Conservation (phyloP, 192 early-diverging fungal genomes). For the Dimargaris verticillata region DNA sequence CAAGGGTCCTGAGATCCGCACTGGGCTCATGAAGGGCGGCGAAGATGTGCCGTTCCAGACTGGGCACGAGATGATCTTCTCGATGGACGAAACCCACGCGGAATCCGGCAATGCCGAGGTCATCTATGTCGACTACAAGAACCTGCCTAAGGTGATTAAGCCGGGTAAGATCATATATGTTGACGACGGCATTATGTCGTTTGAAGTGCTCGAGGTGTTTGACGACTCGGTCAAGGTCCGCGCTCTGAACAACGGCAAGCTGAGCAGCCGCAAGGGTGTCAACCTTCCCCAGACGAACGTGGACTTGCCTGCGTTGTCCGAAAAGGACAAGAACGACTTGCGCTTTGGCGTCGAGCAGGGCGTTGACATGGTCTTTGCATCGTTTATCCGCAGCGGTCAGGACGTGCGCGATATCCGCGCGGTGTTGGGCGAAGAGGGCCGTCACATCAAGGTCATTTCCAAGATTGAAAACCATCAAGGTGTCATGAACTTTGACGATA, state of each 20-base stretch:
- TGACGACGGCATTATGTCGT: constrained; percentile 92
- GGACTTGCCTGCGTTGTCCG: constrained; percentile 87
- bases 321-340: constrained; percentile 84
- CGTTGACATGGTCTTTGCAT: constrained; percentile 91
- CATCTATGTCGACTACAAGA: constrained; percentile 70
- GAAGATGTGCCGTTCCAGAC: constrained; percentile 50
- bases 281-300: constrained; percentile 84
- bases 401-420: constrained; percentile 81
- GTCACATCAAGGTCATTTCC: constrained; percentile 83
- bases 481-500: constrained; percentile 97
- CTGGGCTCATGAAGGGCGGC: constrained; percentile 60
- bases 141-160: constrained; percentile 56
- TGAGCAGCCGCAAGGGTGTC: constrained; percentile 88
- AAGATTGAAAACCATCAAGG: constrained; percentile 99
- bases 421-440: constrained; percentile 64
- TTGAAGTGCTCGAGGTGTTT: constrained; percentile 64
- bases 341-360: constrained; percentile 83
- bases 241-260: constrained; percentile 68
- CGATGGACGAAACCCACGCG: constrained; percentile 41
- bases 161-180: constrained; percentile 66
- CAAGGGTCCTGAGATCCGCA: constrained; percentile 80
- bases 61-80: constrained; percentile 68
- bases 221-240: constrained; percentile 45
- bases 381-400: constrained; percentile 84
- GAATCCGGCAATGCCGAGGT: constrained; percentile 41